These are phyloP conservation scores for Mucor piriformis DNA, from an alignment of 371 early-diverging fungal genomes.

Conservation along the genomic window DNA sequence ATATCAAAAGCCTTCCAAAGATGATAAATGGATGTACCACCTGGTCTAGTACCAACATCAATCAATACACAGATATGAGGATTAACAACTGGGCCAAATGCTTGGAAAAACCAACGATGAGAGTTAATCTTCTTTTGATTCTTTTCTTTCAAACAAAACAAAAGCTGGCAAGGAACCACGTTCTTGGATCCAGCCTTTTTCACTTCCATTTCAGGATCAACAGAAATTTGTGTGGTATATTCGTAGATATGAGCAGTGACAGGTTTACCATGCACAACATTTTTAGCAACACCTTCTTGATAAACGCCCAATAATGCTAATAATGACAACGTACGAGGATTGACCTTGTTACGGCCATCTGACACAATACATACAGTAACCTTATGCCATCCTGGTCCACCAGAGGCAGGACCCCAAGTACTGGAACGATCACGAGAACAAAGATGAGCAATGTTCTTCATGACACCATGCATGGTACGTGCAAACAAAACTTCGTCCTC, in stretches of 20 bases:
- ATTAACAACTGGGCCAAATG: slow-evolving; percentile 80
- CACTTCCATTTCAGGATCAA: slow-evolving; percentile 71
- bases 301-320: slow-evolving; percentile 90
- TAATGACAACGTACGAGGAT: slow-evolving; percentile 76
- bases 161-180: slow-evolving; percentile 84
- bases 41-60: slow-evolving; percentile 92
- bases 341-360: slow-evolving; percentile 79
- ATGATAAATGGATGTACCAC: slow-evolving; percentile 82
- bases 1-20: slow-evolving; percentile 93
- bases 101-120: slow-evolving; percentile 96
- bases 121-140: slow-evolving; percentile 92
- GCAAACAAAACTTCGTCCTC: slow-evolving; percentile 91
- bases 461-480: slow-evolving; percentile 87
- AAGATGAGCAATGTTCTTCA: slow-evolving; percentile 90
- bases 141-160: slow-evolving; percentile 91
- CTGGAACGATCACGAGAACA: slow-evolving; percentile 78
- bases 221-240: slow-evolving; percentile 84
- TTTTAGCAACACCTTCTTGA: slow-evolving; percentile 88
- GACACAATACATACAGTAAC: slow-evolving; percentile 89
- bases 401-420: slow-evolving; percentile 75
- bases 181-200: slow-evolving; percentile 66
- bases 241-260: slow-evolving; percentile 91
- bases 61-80: slow-evolving; percentile 89
- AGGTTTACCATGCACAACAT: slow-evolving; percentile 64
- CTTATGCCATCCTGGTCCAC: slow-evolving; percentile 82